phyloP scores from a whole-genome alignment of 768 basidiomycete genomes.

The Kwoniella sp. region DNA sequence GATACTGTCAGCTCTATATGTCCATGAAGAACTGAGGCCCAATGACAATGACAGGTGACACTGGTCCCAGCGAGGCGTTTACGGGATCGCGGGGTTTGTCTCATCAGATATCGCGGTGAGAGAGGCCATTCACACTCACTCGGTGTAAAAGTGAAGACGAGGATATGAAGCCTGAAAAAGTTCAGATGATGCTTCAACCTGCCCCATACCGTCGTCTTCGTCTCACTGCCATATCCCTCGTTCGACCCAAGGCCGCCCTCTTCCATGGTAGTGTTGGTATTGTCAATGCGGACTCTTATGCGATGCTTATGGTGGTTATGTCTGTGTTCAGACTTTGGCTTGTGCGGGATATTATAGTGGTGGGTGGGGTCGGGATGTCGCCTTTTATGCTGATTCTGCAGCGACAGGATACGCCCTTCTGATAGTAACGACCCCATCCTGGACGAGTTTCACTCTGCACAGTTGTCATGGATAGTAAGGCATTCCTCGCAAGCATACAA shows the following conservation, averaged over 20 bases:
- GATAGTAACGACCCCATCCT: not conserved
- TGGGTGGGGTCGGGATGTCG: no score
- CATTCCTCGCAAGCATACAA: no score
- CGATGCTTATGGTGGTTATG: not conserved
- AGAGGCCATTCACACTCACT: slow-evolving; percentile 2
- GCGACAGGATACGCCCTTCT: not conserved
- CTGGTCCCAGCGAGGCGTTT: no score
- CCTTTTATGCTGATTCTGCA: not conserved
- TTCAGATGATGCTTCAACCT: slow-evolving; percentile 18
- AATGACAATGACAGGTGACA: no score
- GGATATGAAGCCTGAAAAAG: slow-evolving; percentile 32
- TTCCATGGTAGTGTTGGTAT: not conserved
- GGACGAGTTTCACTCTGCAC: not conserved
- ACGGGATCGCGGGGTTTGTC: not conserved
- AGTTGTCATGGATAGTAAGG: no score
- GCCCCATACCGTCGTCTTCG: not conserved
- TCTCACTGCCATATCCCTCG: not conserved
- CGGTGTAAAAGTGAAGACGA: slow-evolving; percentile 28
- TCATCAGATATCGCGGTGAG: not conserved
- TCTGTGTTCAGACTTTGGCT: not conserved
- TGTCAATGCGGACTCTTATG: not conserved
- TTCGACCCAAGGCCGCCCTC: not conserved
- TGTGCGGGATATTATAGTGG: no score
- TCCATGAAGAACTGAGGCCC: not conserved
- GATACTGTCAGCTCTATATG: not conserved